A percentile compares a stretch with the other conserved stretches of the same genome.
Evolutionary conservation across 495 filamentous ascomycete genomes (phyloP).

Genomic region (Xylaria intraflava): DNA sequence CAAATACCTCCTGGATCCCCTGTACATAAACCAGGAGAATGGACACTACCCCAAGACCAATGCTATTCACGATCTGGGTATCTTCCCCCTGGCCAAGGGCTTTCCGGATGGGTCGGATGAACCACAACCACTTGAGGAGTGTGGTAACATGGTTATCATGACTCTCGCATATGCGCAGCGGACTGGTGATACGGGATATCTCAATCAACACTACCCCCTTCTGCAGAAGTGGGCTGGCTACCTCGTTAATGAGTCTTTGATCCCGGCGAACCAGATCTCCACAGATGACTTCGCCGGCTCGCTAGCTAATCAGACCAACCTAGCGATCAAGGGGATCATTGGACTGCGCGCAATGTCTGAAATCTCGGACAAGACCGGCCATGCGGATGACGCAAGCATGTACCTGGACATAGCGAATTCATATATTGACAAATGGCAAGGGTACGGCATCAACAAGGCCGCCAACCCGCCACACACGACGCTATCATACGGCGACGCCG

Average conservation of each 20-base stretch:
- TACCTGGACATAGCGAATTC: slow-evolving; percentile 61
- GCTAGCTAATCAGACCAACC: slow-evolving; percentile 84
- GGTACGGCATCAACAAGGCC: slow-evolving; percentile 63
- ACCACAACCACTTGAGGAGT: slow-evolving; percentile 93
- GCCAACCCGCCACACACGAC: slow-evolving; percentile 64
- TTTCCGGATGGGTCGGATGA: slow-evolving; percentile 80
- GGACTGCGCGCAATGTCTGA: slow-evolving; percentile 90
- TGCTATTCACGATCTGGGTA: slow-evolving; percentile 86
- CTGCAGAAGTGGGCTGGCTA: slow-evolving; percentile 87
- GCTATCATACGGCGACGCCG: slow-evolving; percentile 44
- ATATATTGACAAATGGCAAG: slow-evolving; percentile 74
- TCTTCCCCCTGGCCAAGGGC: slow-evolving; percentile 87
- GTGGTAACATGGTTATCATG: slow-evolving; percentile 94
- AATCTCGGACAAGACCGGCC: slow-evolving; percentile 57
- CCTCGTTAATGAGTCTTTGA: slow-evolving; percentile 70
- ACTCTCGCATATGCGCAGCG: slow-evolving; percentile 55
- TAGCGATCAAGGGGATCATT: slow-evolving; percentile 89
- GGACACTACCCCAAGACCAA: slow-evolving; percentile 84
- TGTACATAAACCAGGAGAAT: slow-evolving; percentile 84
- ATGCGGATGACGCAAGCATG: slow-evolving; percentile 52
- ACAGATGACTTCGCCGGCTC: slow-evolving; percentile 94
- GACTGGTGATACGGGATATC: slow-evolving; percentile 36
- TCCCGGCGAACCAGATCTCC: slow-evolving; percentile 78
- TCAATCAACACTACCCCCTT: slow-evolving; percentile 56
- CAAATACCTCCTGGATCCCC: slow-evolving; percentile 79